Base-by-base conservation (phyloP, 2,329 filamentous ascomycete genomes). In the Ilyonectria sp. region DNA sequence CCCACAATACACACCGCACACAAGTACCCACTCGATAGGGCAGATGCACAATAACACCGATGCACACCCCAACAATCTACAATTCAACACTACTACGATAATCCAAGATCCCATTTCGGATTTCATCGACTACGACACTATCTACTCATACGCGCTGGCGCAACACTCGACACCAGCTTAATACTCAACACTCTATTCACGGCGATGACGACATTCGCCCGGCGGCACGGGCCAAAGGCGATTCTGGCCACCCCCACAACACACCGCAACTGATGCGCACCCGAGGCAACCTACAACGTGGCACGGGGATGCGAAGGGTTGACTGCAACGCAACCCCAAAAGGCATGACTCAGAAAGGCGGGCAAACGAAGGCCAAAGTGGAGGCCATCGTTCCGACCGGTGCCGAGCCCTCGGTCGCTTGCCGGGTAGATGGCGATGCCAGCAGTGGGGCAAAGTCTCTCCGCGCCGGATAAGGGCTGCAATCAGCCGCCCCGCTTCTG, bases 11-110 rank as follows among this genome's bases (percentile, higher is more conserved):
- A 55, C 63, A 56, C 69, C 55, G 73, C 26, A 50, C 46, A 60
- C 37, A 46, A 40, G 58, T 59, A 63, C 56, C 65, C 50, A 64
- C 31, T 56, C 56, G 61, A 47, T 43, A 61, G 60, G 59, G 69
- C 70, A 73, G 75, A 69, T 73, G 70, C 70, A 46, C 64, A 65
- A 49, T 35, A 23, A 31, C 62, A 62, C 26, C 46, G 63, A 63
- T 63, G 73, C 73, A 75, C 73, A 73, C 69, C 70, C 37, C 37
- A 66, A 69, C 61, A 50, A 66, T 46, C 59, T 63, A 65, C 71
- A 57, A 21, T 43, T 35, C 63, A 71, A 63, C 71, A 74, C 63
- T 67, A 67, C 65, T 55, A 35, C 33, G 49, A 59, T 64, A 64
- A 59, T 60, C 19, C 31, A 43, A 43, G 49, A 29, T 19, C 33